Conservation (phyloP, 2,329 filamentous ascomycete species). For the Fragosphaeria purpurea region DNA sequence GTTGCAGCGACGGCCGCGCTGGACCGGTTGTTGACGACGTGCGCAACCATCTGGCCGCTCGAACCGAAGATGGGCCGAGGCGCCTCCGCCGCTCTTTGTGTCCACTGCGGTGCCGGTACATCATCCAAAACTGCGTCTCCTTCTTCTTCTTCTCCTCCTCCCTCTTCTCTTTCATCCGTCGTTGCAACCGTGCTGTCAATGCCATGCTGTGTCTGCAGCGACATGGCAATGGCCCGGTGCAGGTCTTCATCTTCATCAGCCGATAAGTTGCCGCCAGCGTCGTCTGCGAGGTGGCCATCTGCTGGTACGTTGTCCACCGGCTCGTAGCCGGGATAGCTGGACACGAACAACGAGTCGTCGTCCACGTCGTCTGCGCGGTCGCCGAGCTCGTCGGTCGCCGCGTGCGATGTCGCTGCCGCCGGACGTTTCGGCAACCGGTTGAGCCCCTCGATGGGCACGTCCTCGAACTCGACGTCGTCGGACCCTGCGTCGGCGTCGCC, state of each 20-base stretch:
- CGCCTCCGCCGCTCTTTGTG: constrained; percentile 41
- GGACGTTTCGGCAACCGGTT: constrained; percentile 65
- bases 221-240: constrained; percentile 73
- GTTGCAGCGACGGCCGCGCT: constrained; percentile 40
- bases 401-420: constrained; percentile 10
- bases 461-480: constrained; percentile 70
- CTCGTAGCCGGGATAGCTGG: constrained; percentile 15
- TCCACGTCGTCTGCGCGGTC: constrained; percentile 24
- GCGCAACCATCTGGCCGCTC: constrained; percentile 55
- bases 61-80: constrained; percentile 41
- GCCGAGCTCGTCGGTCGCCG: constrained; percentile 12
- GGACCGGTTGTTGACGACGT: constrained; percentile 64
- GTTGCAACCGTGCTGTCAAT: constrained; percentile 26
- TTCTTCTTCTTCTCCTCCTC: constrained; percentile 23
- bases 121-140: constrained; percentile 37
- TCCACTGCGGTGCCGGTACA: constrained; percentile 42
- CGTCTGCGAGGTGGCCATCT: constrained; percentile 18
- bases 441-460: constrained; percentile 81
- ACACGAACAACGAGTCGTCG: constrained; percentile 49
- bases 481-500: constrained; percentile 54
- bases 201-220: constrained; percentile 56
- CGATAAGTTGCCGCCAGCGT: constrained; percentile 14
- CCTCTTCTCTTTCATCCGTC: constrained; percentile 20
- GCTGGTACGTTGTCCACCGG: constrained; percentile 20
- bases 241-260: constrained; percentile 52